Evolutionary conservation across 2,329 filamentous ascomycete species (phyloP).

Genomic region (Colletotrichum lindemuthianum): DNA sequence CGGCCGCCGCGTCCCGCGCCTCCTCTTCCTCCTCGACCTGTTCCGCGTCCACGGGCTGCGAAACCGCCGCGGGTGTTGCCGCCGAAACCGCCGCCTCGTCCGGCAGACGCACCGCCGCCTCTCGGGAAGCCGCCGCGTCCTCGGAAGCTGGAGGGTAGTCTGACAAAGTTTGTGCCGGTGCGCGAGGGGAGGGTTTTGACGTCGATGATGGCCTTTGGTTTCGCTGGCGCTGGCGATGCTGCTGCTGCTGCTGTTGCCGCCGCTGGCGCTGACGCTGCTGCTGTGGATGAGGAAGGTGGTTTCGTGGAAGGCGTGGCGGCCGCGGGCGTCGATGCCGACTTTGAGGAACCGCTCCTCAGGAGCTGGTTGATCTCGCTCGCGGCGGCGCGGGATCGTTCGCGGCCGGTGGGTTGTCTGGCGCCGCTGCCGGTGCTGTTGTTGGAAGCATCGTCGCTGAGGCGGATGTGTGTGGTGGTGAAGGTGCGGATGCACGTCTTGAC

Average conservation of each 20-base stretch:
- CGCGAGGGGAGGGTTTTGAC: constrained; percentile 49
- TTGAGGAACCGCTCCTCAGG: constrained; percentile 34
- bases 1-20: constrained; percentile 15
- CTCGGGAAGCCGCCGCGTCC: constrained; percentile 9
- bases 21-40: constrained; percentile 26
- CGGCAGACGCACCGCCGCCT: too few species aligned
- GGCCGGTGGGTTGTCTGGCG: constrained; percentile 38
- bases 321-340: constrained; percentile 14
- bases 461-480: constrained; percentile 52
- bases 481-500: constrained; percentile 47
- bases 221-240: constrained; percentile 19
- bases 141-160: constrained; percentile 26
- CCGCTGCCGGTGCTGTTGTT: constrained; percentile 23
- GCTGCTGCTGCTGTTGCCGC: too few species aligned
- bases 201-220: constrained; percentile 48
- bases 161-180: constrained; percentile 27
- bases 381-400: constrained; percentile 47
- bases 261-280: background rate
- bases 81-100: too few species aligned
- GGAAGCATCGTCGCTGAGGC: constrained; percentile 42
- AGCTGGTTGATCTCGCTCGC: constrained; percentile 47
- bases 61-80: constrained; percentile 23
- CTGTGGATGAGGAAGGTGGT: background rate
- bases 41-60: constrained; percentile 30
- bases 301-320: too few species aligned